Evolutionary conservation across 768 basidiomycete species (phyloP).

Genomic region (Mycena rebaudengoi): DNA sequence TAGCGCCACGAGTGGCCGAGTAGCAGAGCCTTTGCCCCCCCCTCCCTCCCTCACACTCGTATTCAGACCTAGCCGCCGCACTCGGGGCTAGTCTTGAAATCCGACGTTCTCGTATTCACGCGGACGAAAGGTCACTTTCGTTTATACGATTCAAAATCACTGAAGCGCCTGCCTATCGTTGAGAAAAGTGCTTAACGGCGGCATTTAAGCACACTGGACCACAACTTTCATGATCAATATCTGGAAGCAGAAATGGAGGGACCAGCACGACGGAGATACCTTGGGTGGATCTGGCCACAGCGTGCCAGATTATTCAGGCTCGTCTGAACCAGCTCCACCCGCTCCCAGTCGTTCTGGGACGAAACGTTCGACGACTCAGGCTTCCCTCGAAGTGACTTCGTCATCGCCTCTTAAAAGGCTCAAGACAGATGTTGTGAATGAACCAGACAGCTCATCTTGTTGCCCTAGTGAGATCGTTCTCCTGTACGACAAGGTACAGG

Average conservation of each 20-base stretch:
- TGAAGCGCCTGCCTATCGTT: no score
- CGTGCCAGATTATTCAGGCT: conserved; percentile 33
- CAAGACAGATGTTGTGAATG: conserved; percentile 5
- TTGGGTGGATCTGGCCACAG: conserved; percentile 38
- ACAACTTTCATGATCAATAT: conserved; percentile 52
- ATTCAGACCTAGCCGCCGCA: no score
- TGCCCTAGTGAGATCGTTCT: conserved; percentile 4
- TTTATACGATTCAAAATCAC: no score
- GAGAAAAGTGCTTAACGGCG: conserved; percentile 3
- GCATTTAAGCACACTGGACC: not conserved
- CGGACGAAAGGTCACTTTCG: no score
- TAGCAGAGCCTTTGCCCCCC: no score
- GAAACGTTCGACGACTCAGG: conserved; percentile 15
- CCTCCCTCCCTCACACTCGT: no score
- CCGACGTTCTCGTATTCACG: no score
- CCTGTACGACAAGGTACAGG: conserved; percentile 6
- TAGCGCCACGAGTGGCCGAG: no score
- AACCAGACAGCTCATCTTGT: conserved; percentile 8
- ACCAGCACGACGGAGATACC: conserved; percentile 36
- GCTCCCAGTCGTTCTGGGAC: conserved; percentile 10
- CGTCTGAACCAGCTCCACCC: conserved; percentile 25
- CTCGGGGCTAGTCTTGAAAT: no score
- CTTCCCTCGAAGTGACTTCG: conserved; percentile 2
- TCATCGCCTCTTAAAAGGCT: conserved; percentile 6
- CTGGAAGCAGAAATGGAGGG: conserved; percentile 60